Conservation (phyloP, 2,329 filamentous ascomycete species). For the Colletotrichum caudatum region DNA sequence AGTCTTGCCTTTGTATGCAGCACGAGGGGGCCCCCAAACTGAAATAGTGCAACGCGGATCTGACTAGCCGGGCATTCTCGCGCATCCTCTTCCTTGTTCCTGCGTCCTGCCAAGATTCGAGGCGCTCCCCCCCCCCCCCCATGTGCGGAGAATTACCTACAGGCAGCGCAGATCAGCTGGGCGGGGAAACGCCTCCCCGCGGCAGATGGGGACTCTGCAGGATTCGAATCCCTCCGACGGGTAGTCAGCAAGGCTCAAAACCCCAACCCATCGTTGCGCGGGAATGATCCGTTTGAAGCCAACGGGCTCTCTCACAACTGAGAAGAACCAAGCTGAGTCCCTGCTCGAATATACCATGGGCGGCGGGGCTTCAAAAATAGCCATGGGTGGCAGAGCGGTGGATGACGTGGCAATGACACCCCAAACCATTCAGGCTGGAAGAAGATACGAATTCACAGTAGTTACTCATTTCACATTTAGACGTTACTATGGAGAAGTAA, state of each 20-base stretch:
- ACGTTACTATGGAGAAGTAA: neutral
- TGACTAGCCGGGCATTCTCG: neutral
- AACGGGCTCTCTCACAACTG: too few species aligned
- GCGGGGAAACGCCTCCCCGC: neutral
- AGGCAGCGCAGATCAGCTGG: neutral
- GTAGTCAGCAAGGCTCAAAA: neutral
- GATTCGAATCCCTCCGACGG: neutral
- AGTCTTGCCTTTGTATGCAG: neutral
- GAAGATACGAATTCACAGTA: neutral
- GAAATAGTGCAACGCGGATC: neutral
- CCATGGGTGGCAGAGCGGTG: neutral
- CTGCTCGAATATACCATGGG: neutral
- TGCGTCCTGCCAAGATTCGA: neutral
- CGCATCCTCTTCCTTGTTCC: neutral
- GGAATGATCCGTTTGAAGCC: neutral
- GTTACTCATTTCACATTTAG: too few species aligned
- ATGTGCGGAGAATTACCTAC: neutral
- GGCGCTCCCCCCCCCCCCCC: neutral
- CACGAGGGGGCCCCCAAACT: neutral
- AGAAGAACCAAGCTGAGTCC: neutral
- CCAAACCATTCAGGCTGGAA: too few species aligned
- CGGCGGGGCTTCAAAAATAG: neutral
- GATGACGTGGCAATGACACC: neutral
- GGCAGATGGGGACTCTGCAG: neutral
- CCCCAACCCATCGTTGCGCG: neutral